A percentile compares a stretch with the other conserved stretches of the same genome.
phyloP scores from a whole-genome alignment of 345 rosid species.

The Syzygium aromaticum region DNA sequence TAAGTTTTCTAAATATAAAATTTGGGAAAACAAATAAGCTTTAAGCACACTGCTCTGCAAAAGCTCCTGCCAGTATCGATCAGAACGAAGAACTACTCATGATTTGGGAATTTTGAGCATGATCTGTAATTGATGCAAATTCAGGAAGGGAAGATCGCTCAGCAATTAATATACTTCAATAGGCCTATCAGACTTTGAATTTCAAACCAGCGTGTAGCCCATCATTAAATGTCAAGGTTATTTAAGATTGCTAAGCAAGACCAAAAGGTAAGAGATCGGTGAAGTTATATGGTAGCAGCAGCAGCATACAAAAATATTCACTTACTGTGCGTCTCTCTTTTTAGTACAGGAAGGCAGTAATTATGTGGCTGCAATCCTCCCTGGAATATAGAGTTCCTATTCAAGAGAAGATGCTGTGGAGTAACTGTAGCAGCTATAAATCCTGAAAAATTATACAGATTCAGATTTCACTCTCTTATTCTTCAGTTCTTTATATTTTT shows the following conservation, averaged over 20 bases:
- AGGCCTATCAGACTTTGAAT: not conserved
- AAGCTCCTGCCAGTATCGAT: not conserved
- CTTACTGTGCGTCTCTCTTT: slow-evolving; percentile 86
- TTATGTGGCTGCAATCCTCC: slow-evolving; percentile 93
- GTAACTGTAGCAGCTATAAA: slow-evolving; percentile 84
- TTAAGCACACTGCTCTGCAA: not conserved
- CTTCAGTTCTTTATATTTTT: not conserved
- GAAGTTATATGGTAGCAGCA: not conserved
- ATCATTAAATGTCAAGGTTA: not conserved
- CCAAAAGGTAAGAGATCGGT: not conserved
- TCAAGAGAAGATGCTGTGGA: slow-evolving; percentile 93
- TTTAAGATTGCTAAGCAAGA: not conserved
- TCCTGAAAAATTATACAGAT: slow-evolving; percentile 24
- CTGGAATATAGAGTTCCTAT: slow-evolving; percentile 83
- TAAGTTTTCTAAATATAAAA: not conserved
- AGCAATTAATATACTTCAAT: not conserved
- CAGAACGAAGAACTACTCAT: not conserved
- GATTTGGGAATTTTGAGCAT: not conserved
- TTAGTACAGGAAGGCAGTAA: slow-evolving; percentile 92
- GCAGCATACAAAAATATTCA: not conserved
- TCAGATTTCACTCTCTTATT: not conserved
- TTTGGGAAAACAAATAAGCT: not conserved
- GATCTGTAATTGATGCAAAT: not conserved
- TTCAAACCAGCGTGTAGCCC: not conserved
- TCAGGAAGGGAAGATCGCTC: not conserved